Evolutionary conservation across 371 early-diverging fungal genomes (phyloP), one percentile per base, ranked within the genome.

Genomic region (Apophysomyces trapeziformis): DNA sequence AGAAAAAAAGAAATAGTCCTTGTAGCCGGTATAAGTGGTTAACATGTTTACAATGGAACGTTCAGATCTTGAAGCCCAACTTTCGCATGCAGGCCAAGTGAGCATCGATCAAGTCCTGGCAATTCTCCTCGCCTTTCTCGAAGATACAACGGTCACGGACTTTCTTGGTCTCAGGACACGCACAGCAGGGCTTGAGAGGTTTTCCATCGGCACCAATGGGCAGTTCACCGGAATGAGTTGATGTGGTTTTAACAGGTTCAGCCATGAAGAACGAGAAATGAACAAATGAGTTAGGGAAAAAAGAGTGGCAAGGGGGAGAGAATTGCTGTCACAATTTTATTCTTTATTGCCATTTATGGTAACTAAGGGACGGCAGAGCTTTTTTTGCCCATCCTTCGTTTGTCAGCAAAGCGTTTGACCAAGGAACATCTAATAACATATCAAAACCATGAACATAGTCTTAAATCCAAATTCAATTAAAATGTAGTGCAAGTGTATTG

Each of bases 131-230:
- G 50, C 97, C 97, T 5, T 89, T 86, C 57, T 84, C 82, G 61
- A 98, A 86, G 57, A 93, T 91, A 70, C 98, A 98, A 45, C 91
- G 87, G 76, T 97, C 97, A 64, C 97, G 88, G 46, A 80, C 88
- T 74, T 90, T 92, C 70, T 96, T 92, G 11, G 98, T 97, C 66
- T 97, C 98, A 16, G 95, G 95, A 74, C 98, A 98, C 11, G 95
- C 95, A 73, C 97, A 97, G 87, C 98, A 98, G 26, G 98, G 97
- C 84, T 96, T 97, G 73, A 89, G 77, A 46, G 85, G 87, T 64
- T 88, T 87, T 61, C 87, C 88, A 61, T 88, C 88, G 57, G 73
- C 68, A 36, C 80, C 83, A 45, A 80, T 72, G 44, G 83, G 83
- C 18, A 83, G 73, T 60, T 73, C 69, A 57, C 83, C 80, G 37